Evolutionary conservation across 179 eudicot species (phyloP), one percentile per base, ranked within the genome.

Genomic region (Vitellaria paradoxa): DNA sequence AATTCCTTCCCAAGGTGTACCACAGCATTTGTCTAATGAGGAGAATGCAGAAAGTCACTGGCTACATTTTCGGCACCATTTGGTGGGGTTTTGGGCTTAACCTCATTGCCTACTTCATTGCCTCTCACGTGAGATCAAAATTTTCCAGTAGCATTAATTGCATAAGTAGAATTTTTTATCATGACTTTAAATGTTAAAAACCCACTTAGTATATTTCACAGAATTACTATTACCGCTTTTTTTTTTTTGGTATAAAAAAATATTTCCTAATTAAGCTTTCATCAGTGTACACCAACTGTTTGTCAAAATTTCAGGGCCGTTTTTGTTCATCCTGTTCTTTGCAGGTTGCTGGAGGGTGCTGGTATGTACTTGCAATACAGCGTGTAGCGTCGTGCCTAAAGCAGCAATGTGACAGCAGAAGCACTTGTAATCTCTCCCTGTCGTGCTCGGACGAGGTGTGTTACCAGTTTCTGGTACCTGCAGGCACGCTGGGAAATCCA

Each of bases 61-160:
- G 99, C 15, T 96, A 96, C 71, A 79, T 96, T 7, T 96, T 96
- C 66, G 98, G 98, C 74, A 93, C 96, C 77, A 93, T 96, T 53
- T 96, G 97, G 99, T 95, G 99, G 99, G 98, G 98, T 47, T 93
- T 96, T 53, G 92, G 89, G 80, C 96, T 96, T 66, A 96, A 96
- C 82, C 96, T 96, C 82, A 87, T 96, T 24, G 97, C 99, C 26
- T 96, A 96, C 81, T 90, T 96, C 76, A 90, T 96, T n/a, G 99
- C 96, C 68, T 96, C 99, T 77, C 99, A 96, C 77, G 99, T 93
- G 86, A 85, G 92, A 4, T 0, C 15, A 24, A 53, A 17, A 23
- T 70, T 50, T 14, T 13, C 14, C 64, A 4, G 37, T 30, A 30
- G 37, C 37, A 30, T 30, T n/a, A n/a, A n/a, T n/a, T 30, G 37